These are phyloP conservation scores for Climacium dendroides DNA, from an alignment of 225 moss, liverwort and hornwort genomes.

Conservation along the genomic window DNA sequence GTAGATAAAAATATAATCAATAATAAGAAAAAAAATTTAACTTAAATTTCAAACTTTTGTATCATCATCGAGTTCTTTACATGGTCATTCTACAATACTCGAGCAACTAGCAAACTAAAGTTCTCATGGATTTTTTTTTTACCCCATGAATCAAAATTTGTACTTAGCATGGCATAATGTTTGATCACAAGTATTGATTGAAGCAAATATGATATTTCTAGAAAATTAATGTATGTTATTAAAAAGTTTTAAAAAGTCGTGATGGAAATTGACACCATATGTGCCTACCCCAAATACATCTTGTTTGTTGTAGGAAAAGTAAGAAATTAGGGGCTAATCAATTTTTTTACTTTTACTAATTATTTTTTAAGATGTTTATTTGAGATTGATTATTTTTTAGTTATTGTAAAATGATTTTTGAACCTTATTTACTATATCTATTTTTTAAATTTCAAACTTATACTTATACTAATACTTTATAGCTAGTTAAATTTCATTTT, in stretches of 20 bases:
- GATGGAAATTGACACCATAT: neutral
- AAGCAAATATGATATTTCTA: neutral
- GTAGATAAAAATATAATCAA: neutral
- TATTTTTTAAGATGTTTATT: neutral
- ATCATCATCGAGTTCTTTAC: too few species aligned
- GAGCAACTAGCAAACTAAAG: too few species aligned
- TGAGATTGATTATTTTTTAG: neutral
- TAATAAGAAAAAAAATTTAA: neutral
- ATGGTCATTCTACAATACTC: too few species aligned
- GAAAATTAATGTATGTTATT: neutral
- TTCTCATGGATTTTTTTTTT: too few species aligned
- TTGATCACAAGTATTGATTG: fast-evolving
- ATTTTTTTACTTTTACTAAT: neutral
- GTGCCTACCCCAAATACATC: too few species aligned
- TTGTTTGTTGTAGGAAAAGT: too few species aligned
- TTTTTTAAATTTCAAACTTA: neutral
- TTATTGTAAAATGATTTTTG: neutral
- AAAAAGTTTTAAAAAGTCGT: fast-evolving
- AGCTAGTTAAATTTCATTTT: neutral
- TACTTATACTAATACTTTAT: neutral
- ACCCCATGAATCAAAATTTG: too few species aligned
- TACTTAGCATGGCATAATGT: neutral
- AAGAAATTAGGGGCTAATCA: neutral
- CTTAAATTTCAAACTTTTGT: neutral
- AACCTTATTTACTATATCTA: neutral